Percentiles rank a stretch among this genome's conserved stretches.
phyloP scores from a whole-genome alignment of 331 rosid species.

The Telfairia occidentalis region DNA sequence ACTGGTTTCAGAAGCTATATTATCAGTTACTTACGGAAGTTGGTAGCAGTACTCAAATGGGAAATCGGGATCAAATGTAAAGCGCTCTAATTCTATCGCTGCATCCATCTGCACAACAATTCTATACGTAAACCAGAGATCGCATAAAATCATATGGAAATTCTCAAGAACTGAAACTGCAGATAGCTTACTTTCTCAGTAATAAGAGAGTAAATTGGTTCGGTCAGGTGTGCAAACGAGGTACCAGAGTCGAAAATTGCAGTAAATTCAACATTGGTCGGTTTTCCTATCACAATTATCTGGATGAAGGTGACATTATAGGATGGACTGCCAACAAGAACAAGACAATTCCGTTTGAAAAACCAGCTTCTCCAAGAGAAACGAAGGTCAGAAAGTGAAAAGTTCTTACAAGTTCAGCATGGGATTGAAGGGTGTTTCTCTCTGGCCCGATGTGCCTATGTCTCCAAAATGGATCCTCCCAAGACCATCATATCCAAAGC shows the following conservation, averaged over 20 bases:
- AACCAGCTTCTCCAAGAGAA: background rate
- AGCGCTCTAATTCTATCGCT: constrained; percentile 20
- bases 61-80: constrained; percentile 7
- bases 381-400: background rate
- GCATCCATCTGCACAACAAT: constrained; percentile 40
- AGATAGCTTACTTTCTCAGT: constrained; percentile 28
- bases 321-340: constrained; percentile 40
- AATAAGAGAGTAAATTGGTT: constrained; percentile 54
- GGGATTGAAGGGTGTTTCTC: background rate
- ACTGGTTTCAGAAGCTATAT: background rate
- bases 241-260: constrained; percentile 77
- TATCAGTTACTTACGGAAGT: constrained; percentile 30
- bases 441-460: constrained; percentile 26
- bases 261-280: constrained; percentile 29
- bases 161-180: background rate
- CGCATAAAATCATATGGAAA: background rate
- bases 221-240: constrained; percentile 58
- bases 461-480: constrained; percentile 53
- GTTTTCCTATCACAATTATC: constrained; percentile 31
- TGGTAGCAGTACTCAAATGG: constrained; percentile 78
- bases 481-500: constrained; percentile 27
- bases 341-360: background rate
- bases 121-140: background rate
- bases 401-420: background rate
- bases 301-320: constrained; percentile 61